A percentile compares a stretch with the other conserved stretches of the same genome.
phyloP scores from a whole-genome alignment of 2,329 filamentous ascomycete species.

The Phyllosticta paracitricarpa region DNA sequence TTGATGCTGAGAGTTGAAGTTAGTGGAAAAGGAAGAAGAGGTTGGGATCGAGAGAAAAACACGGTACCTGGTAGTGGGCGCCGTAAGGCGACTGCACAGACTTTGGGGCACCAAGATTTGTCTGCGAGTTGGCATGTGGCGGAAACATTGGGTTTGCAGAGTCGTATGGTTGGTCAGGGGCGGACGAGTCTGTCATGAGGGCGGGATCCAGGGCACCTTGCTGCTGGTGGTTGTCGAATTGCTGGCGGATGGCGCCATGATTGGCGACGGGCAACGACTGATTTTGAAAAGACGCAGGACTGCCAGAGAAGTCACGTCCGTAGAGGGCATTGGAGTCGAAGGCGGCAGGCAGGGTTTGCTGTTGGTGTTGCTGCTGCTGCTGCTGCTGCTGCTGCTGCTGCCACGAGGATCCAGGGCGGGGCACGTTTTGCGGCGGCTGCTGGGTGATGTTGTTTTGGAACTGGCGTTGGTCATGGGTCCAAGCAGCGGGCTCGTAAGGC shows the following conservation, averaged over 20 bases:
- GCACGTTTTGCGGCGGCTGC: conserved; percentile 1
- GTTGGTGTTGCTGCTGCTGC: conserved; percentile 14
- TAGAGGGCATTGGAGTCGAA: conserved; percentile 14
- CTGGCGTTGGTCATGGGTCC: background rate
- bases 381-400: conserved; percentile 13
- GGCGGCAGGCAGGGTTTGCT: conserved; percentile 9
- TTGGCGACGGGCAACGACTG: background rate
- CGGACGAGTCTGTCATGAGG: conserved; percentile 7
- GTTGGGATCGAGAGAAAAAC: background rate
- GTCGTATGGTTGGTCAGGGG: conserved; percentile 7
- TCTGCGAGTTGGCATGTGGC: conserved; percentile 1
- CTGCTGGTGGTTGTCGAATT: conserved; percentile 1
- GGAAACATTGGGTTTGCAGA: conserved; percentile 4
- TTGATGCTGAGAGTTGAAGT: background rate
- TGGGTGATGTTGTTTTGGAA: background rate
- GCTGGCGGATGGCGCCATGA: conserved; percentile 7
- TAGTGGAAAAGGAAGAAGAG: background rate
- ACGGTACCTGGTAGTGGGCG: conserved; percentile 6
- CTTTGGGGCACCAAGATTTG: conserved; percentile 10
- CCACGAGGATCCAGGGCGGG: background rate
- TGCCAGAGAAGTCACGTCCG: conserved; percentile 15
- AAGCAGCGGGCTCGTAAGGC: background rate
- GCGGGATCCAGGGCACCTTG: conserved; percentile 13
- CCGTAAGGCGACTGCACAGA: conserved; percentile 10
- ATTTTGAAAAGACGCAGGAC: conserved; percentile 11